phyloP scores from a whole-genome alignment of 129 eudicot genomes.

The Tagetes patula region DNA sequence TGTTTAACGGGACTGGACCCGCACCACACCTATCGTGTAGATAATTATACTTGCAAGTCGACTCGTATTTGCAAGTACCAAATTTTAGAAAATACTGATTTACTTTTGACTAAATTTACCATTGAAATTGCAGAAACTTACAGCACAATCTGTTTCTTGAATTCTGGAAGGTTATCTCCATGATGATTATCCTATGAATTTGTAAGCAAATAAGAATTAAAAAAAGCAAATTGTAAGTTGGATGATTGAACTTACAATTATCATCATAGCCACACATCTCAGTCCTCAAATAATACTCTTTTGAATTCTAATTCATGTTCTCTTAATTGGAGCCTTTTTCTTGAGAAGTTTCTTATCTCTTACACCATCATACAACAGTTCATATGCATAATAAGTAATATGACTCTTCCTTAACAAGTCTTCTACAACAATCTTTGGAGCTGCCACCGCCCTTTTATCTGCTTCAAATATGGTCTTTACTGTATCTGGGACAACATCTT shows the following conservation, averaged over 20 bases:
- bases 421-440: slow-evolving; percentile 90
- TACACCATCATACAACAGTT: slow-evolving; percentile 76
- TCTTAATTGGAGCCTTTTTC: slow-evolving; percentile 39
- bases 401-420: slow-evolving; percentile 74
- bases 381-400: slow-evolving; percentile 80
- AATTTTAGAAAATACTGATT: slow-evolving; percentile 69
- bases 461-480: slow-evolving; percentile 75
- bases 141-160: slow-evolving; percentile 86
- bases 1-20: slow-evolving; percentile 44
- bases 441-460: slow-evolving; percentile 85
- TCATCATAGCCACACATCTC: slow-evolving; percentile 75
- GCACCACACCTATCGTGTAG: slow-evolving; percentile 53
- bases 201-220: not conserved
- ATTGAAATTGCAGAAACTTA: slow-evolving; percentile 29
- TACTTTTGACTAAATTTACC: not conserved
- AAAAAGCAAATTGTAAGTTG: slow-evolving; percentile 30
- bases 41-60: slow-evolving; percentile 79
- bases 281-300: slow-evolving; percentile 52
- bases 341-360: slow-evolving; percentile 66
- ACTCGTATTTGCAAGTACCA: slow-evolving; percentile 77
- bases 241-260: slow-evolving; percentile 80
- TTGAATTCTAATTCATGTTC: slow-evolving; percentile 9
- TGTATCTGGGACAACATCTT: slow-evolving; percentile 74
- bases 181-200: slow-evolving; percentile 39
- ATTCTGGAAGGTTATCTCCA: slow-evolving; percentile 55